Base-by-base conservation (phyloP, 139 green algal species). In the Picochlorum costavermella region DNA sequence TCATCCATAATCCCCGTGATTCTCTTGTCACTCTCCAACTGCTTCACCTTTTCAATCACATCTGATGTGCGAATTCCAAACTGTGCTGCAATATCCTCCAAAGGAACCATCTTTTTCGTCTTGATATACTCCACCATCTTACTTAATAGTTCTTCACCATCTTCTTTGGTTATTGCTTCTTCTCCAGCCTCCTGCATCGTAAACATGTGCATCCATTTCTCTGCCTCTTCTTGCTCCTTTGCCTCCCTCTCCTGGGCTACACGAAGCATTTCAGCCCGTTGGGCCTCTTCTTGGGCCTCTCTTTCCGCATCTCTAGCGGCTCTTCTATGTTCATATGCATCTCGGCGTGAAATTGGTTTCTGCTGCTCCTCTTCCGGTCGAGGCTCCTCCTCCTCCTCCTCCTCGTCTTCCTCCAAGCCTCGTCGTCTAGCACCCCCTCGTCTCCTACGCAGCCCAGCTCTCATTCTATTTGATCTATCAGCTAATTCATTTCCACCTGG, bases 1-100 rank as follows among this genome's bases (percentile, higher is more conserved):
- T 97, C 90, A 58, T 97, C 90, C 87, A 97, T 94, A 53, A 97
- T 82, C 0, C 90, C 90, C 3, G 89, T 91, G 14, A 96, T 64
- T 8, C 73, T 57, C 0, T 88, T 86, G 67, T 82, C 78, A 9
- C 67, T 75, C 60, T 96, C 90, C 20, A 97, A 75, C 0, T 26
- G 50, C 31, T 86, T 72, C 26, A 96, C 81, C 9, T 84, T 71
- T 30, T 82, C 79, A 45, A 96, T 84, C 6, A 82, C 88, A 12
- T 96, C 89, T 50, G 82, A 75, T 57, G 81, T 88, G 28, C 84
- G 69, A 56, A 97, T 55, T 6, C 82, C 79, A 65, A 97, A 96
- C 72, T 95, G 78, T 1, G 82, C 81, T 3, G 87, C 90, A 48
- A 95, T 72, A 63, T 94, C 84, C 44, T 96, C 90, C 58, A 96